Evolutionary conservation across 2,329 filamentous ascomycete genomes (phyloP).

Genomic region (Scedosporium dehoogii): DNA sequence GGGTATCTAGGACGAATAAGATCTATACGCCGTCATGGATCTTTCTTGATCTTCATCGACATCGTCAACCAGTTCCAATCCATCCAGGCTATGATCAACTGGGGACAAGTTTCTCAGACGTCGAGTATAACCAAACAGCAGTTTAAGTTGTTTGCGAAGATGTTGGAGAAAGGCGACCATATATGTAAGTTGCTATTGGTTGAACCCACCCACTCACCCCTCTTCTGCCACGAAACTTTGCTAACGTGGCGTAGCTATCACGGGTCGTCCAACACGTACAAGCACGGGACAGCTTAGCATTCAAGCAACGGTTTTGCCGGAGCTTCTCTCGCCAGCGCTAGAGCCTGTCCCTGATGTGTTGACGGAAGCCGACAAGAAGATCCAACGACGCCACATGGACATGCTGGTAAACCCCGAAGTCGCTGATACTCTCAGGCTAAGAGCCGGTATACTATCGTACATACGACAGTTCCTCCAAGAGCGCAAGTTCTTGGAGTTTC

Average conservation of each 20-base stretch:
- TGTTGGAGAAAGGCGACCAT: conserved; percentile 73
- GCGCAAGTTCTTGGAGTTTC: conserved; percentile 72
- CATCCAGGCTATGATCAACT: conserved; percentile 69
- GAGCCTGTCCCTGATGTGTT: conserved; percentile 67
- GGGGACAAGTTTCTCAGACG: conserved; percentile 30
- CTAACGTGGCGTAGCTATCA: conserved; percentile 44
- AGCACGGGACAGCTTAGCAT: conserved; percentile 68
- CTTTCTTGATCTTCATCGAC: conserved; percentile 77
- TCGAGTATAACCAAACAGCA: conserved; percentile 24
- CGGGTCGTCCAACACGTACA: conserved; percentile 60
- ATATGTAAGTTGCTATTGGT: conserved; percentile 52
- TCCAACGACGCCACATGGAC: conserved; percentile 74
- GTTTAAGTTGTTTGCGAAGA: conserved; percentile 52
- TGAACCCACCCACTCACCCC: conserved; percentile 7
- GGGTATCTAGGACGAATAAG: conserved; percentile 55
- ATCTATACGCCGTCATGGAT: conserved; percentile 60
- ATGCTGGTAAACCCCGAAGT: conserved; percentile 65
- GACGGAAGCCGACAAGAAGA: conserved; percentile 60
- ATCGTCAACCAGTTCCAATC: conserved; percentile 61
- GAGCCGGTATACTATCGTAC: conserved; percentile 63
- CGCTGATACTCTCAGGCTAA: conserved; percentile 60
- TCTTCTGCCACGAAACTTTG: conserved; percentile 11
- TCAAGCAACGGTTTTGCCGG: conserved; percentile 55
- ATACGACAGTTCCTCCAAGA: conserved; percentile 66
- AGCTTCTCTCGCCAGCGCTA: conserved; percentile 66